A percentile compares a stretch with the other conserved stretches of the same genome.
Conservation (phyloP, 768 basidiomycete species). For the Multifurca ochricompacta region DNA sequence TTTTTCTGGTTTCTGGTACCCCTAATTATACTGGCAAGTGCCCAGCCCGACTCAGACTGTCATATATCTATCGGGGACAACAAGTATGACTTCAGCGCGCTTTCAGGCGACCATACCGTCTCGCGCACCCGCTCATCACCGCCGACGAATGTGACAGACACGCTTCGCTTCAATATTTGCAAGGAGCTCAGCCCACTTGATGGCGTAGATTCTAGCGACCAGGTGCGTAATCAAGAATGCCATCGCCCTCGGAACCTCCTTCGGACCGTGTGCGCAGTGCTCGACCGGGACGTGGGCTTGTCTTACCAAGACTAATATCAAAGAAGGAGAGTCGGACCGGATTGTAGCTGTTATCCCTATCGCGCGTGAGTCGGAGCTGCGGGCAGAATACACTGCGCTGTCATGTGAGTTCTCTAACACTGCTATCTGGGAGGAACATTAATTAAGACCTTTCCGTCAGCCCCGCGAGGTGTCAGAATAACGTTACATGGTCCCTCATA, state of each 20-base stretch:
- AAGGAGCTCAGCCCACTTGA: constrained; percentile 43
- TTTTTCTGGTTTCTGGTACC: constrained; percentile 15
- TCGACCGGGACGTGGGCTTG: constrained; percentile 62
- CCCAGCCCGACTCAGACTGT: constrained; percentile 36
- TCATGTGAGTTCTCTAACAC: constrained; percentile 33
- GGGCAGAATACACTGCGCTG: constrained; percentile 25
- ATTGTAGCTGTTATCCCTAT: constrained; percentile 72
- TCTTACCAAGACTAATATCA: constrained; percentile 58
- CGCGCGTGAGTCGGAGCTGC: constrained; percentile 34
- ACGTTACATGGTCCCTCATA: constrained; percentile 54
- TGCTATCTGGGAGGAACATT: not conserved
- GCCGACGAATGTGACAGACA: constrained; percentile 54
- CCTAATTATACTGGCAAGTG: constrained; percentile 7
- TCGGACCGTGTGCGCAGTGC: constrained; percentile 41
- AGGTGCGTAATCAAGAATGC: constrained; percentile 45
- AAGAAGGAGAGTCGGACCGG: constrained; percentile 45
- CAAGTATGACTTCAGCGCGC: constrained; percentile 53
- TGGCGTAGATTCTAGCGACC: constrained; percentile 48
- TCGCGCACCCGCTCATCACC: constrained; percentile 49
- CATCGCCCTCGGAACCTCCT: not conserved
- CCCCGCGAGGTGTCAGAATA: constrained; percentile 47
- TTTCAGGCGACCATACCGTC: constrained; percentile 45
- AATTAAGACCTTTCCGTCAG: constrained; percentile 26
- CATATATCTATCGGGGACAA: constrained; percentile 32
- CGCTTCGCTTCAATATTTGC: constrained; percentile 62